phyloP scores from a whole-genome alignment of 257 asterid species.

The Gentiana straminea region DNA sequence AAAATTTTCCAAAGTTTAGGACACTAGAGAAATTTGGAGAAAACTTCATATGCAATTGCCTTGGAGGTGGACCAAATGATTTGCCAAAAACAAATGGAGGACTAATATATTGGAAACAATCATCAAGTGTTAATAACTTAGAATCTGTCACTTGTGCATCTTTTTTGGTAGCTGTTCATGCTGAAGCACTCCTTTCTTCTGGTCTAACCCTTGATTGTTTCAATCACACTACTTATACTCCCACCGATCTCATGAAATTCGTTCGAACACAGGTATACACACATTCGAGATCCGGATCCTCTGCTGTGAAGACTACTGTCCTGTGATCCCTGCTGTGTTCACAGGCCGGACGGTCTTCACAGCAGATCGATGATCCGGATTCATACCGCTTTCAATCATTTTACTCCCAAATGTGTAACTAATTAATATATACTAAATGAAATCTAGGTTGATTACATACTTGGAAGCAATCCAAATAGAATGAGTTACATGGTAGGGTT shows the following conservation, averaged over 20 bases:
- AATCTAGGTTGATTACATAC: slow-evolving; percentile 41
- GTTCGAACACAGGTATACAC: slow-evolving; percentile 34
- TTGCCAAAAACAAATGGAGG: slow-evolving; percentile 25
- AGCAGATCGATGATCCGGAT: too few relatives aligned
- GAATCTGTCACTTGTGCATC: slow-evolving; percentile 45
- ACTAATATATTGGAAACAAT: slow-evolving; percentile 26
- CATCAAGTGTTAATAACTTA: slow-evolving; percentile 33
- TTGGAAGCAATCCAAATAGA: slow-evolving; percentile 38
- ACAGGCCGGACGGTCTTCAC: too few relatives aligned
- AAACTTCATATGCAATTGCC: slow-evolving; percentile 43
- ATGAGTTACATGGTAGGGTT: slow-evolving; percentile 69
- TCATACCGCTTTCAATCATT: too few relatives aligned
- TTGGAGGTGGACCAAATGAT: slow-evolving; percentile 35
- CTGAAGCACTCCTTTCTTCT: slow-evolving; percentile 22
- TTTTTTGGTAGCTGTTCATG: slow-evolving; percentile 27
- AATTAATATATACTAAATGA: not conserved
- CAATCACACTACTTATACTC: slow-evolving; percentile 12
- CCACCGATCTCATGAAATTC: slow-evolving; percentile 19
- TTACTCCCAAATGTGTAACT: too few relatives aligned
- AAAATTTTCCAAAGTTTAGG: slow-evolving; percentile 14
- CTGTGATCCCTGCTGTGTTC: too few relatives aligned
- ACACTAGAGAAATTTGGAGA: slow-evolving; percentile 24
- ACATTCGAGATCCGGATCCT: too few relatives aligned
- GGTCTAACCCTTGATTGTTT: slow-evolving; percentile 21
- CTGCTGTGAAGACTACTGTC: too few relatives aligned